A percentile compares a stretch with the other conserved stretches of the same genome.
These are phyloP conservation scores for Cylindrotheca closterium DNA, from an alignment of 108 stramenopile species.

Conservation along the genomic window DNA sequence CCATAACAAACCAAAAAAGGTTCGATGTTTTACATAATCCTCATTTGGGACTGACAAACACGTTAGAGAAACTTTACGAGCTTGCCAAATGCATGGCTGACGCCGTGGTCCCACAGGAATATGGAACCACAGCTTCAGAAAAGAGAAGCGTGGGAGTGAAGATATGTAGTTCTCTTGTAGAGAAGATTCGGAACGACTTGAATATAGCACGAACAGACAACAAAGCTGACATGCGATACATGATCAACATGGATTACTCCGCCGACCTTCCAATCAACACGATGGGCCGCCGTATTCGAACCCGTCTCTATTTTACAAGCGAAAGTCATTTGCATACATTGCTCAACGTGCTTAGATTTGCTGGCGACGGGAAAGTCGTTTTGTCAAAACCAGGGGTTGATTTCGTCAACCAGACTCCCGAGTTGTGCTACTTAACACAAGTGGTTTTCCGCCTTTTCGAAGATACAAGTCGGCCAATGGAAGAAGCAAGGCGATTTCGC, in stretches of 20 bases:
- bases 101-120: slow-evolving; percentile 97
- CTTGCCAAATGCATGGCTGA: slow-evolving; percentile 92
- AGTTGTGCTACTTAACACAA: slow-evolving; percentile 96
- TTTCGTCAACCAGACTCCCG: slow-evolving; percentile 69
- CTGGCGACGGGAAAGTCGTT: slow-evolving; percentile 45
- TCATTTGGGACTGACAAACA: slow-evolving; percentile 76
- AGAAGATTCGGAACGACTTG: slow-evolving; percentile 93
- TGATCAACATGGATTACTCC: slow-evolving; percentile 91
- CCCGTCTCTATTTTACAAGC: slow-evolving; percentile 95
- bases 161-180: slow-evolving; percentile 90
- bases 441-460: slow-evolving; percentile 97
- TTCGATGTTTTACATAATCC: slow-evolving; percentile 91
- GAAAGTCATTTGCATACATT: slow-evolving; percentile 97
- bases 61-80: slow-evolving; percentile 83
- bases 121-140: slow-evolving; percentile 85
- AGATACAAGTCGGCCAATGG: slow-evolving; percentile 56
- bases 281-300: slow-evolving; percentile 93
- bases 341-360: slow-evolving; percentile 92
- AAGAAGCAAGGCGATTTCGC: slow-evolving; percentile 80
- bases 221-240: slow-evolving; percentile 91
- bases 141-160: slow-evolving; percentile 87
- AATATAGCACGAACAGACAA: slow-evolving; percentile 87
- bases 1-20: no score
- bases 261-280: slow-evolving; percentile 95
- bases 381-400: slow-evolving; percentile 54